These are phyloP conservation scores for Lipomyces japonicus DNA, from an alignment of 805 yeast genomes.

Conservation along the genomic window DNA sequence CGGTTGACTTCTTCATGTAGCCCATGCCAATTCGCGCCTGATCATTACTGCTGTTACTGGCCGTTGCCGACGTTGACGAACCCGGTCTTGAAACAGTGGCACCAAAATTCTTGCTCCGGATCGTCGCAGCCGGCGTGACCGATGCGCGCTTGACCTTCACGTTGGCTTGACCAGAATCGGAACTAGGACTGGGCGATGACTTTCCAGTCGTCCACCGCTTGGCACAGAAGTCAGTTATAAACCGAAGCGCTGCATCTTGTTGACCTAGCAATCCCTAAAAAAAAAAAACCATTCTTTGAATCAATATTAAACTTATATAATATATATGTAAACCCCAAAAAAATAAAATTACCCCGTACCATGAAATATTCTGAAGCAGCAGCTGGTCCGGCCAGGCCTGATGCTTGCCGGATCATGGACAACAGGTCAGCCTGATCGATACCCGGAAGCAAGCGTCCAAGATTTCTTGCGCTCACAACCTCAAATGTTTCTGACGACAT, in stretches of 20 bases:
- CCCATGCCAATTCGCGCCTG: constrained; percentile 6
- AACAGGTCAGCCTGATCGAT: constrained; percentile 53
- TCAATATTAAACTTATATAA: not conserved
- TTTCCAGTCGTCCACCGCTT: constrained; percentile 20
- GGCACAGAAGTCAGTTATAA: constrained; percentile 24
- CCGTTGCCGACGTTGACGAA: not conserved
- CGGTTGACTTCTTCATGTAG: constrained; percentile 2
- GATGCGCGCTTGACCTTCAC: not conserved
- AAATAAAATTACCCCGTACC: constrained; percentile 3
- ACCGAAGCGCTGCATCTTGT: constrained; percentile 21
- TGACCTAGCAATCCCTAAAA: constrained; percentile 26
- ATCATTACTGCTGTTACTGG: constrained; percentile 2
- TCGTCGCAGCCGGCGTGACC: not conserved
- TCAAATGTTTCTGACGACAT: constrained; percentile 11
- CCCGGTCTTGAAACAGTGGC: constrained; percentile 1
- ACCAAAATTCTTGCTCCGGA: too few relatives aligned
- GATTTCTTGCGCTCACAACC: constrained; percentile 12
- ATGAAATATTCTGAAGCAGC: constrained; percentile 51
- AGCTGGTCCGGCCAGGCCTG: constrained; percentile 45
- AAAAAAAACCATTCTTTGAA: not conserved
- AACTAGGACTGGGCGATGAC: not conserved
- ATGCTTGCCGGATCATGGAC: constrained; percentile 55
- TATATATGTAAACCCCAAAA: not conserved
- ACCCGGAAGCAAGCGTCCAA: constrained; percentile 43
- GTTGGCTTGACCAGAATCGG: not conserved